Evolutionary conservation across 2,329 filamentous ascomycete genomes (phyloP), one percentile per base, ranked within the genome.

Genomic region (Tolypocladium capitatum): DNA sequence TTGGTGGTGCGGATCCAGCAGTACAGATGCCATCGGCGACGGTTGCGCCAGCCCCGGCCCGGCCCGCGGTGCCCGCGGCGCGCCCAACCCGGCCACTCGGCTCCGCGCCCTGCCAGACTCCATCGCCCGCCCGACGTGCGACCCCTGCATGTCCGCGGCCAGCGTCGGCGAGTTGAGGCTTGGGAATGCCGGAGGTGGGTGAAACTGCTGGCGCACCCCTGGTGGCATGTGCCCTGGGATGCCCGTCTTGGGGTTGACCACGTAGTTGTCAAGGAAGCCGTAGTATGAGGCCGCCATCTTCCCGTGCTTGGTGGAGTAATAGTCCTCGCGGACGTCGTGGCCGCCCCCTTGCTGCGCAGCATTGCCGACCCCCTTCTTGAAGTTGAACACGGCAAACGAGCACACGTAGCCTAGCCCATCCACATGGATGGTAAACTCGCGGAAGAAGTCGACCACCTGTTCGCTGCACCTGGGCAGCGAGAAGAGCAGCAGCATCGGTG

Each of bases 261-360:
- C 80, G 58, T 98, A 98, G 56, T 94, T 90, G 60, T 96, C 89
- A 50, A 96, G 72, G 63, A 98, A 98, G 2, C 90, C 89, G 58
- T 92, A 90, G 62, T 96, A 92, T 0, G 91, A 97, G 16, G 89
- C 86, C n/a, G 92, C 83, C 87, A 98, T 95, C 69, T 98, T 98
- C 52, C 90, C 87, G 59, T 98, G 90, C 60, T 96, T 96, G 10
- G 89, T 88, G 21, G 87, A 82, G 60, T 92, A 97, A 63, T 97
- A 97, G 56, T 96, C 90, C 50, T 92, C 86, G 11, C 92, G 81
- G 10, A 89, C 76, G 60, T 89, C 84, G n/a, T 73, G 63, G 53
- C 58, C 63, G 47, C 55, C 62, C 50, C 50, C 66, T 34, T 62
- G 61, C 16, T 64, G 65, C 46, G 63, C 68, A 4, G 62, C 62